These are phyloP conservation scores for Leptosphaerulina australis DNA, from an alignment of 2,329 filamentous ascomycete species.

Conservation along the genomic window DNA sequence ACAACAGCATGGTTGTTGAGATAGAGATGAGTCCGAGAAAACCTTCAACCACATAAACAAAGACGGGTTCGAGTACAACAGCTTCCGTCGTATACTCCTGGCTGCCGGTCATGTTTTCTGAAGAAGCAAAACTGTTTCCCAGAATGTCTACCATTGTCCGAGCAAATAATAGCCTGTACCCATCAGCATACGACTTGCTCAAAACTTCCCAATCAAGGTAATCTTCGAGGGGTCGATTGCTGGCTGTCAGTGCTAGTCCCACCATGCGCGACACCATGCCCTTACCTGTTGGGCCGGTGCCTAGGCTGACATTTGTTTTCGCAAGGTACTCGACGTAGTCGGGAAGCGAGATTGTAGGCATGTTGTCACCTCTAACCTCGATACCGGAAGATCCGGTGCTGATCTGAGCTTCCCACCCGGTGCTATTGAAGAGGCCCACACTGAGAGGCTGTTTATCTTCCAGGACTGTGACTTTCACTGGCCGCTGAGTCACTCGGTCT, in stretches of 20 bases:
- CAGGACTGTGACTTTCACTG: slow-evolving; percentile 17
- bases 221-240: slow-evolving; percentile 30
- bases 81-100: slow-evolving; percentile 35
- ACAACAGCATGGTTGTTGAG: slow-evolving; percentile 29
- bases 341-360: slow-evolving; percentile 19
- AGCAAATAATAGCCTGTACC: slow-evolving; percentile 53
- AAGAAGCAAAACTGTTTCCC: slow-evolving; percentile 7
- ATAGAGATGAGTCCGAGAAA: slow-evolving; percentile 40
- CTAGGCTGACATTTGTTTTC: slow-evolving; percentile 19
- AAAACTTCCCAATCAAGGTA: slow-evolving; percentile 46
- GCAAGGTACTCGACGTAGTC: slow-evolving; percentile 18
- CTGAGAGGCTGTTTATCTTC: neutral
- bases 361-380: slow-evolving; percentile 6
- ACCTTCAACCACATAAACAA: slow-evolving; percentile 48
- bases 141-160: slow-evolving; percentile 45
- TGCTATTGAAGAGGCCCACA: neutral
- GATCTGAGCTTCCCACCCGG: neutral
- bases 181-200: slow-evolving; percentile 45
- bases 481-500: slow-evolving; percentile 3
- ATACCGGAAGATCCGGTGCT: neutral
- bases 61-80: slow-evolving; percentile 47
- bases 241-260: slow-evolving; percentile 47
- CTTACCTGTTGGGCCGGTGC: neutral
- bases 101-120: slow-evolving; percentile 19
- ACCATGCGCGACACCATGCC: slow-evolving; percentile 37